phyloP scores from a whole-genome alignment of 257 asterid genomes.

The Ilex asprella region DNA sequence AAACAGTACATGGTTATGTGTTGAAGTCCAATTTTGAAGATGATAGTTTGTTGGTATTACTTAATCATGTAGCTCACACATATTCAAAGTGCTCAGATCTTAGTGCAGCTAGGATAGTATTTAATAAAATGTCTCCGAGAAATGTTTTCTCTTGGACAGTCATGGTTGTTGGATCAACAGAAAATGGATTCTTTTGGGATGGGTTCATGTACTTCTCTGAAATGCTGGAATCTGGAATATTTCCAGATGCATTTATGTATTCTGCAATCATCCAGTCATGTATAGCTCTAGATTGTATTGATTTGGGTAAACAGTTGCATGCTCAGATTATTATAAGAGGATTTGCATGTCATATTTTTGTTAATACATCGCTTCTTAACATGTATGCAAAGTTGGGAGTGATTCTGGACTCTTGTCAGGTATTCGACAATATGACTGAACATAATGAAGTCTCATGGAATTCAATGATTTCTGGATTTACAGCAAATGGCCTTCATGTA shows the following conservation, averaged over 20 bases:
- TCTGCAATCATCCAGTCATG: conserved; percentile 39
- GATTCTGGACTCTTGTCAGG: conserved; percentile 29
- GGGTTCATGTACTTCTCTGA: conserved; percentile 27
- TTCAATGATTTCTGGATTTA: conserved; percentile 53
- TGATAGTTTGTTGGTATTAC: conserved; percentile 32
- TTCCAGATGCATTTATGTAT: conserved; percentile 40
- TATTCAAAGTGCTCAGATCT: conserved; percentile 48
- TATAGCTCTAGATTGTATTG: conserved; percentile 30
- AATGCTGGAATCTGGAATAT: conserved; percentile 33
- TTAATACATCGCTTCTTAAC: conserved; percentile 43
- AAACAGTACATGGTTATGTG: conserved; percentile 34
- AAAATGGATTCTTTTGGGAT: conserved; percentile 22
- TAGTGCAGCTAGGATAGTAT: conserved; percentile 28
- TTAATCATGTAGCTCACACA: conserved; percentile 45
- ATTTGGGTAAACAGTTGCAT: conserved; percentile 36
- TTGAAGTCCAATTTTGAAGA: conserved; percentile 23
- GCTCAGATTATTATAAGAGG: conserved; percentile 40
- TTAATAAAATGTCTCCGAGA: conserved; percentile 26
- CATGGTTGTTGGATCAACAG: conserved; percentile 39
- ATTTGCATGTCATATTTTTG: conserved; percentile 35
- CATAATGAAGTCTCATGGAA: conserved; percentile 47
- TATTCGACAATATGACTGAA: conserved; percentile 36
- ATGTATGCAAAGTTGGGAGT: conserved; percentile 40
- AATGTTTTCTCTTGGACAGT: conserved; percentile 51
- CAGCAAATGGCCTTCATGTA: conserved; percentile 34